A percentile compares a stretch with the other conserved stretches of the same genome.
phyloP scores from a whole-genome alignment of 495 filamentous ascomycete species.

The Penicillium fimorum region DNA sequence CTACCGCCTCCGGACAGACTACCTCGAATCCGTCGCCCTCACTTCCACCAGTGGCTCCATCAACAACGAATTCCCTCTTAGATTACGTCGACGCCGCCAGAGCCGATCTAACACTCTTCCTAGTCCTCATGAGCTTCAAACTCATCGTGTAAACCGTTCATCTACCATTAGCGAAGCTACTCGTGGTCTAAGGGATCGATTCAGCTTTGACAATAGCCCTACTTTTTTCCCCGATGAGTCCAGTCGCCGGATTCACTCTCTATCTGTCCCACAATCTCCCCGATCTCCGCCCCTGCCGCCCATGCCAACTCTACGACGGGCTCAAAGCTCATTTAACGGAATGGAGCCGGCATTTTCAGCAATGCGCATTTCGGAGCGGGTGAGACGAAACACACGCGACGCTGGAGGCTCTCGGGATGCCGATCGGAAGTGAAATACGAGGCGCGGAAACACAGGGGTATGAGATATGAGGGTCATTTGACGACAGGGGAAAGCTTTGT shows the following conservation, averaged over 20 bases:
- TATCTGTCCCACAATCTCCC: constrained; percentile 5
- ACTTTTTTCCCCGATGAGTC: background rate
- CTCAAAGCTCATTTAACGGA: constrained; percentile 3
- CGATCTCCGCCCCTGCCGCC: background rate
- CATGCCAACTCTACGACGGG: background rate
- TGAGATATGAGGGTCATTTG: background rate
- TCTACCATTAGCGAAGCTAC: background rate
- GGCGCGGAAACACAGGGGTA: background rate
- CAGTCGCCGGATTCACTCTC: background rate
- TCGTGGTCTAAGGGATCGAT: background rate
- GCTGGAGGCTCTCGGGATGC: background rate
- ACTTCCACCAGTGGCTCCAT: background rate
- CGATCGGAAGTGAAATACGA: background rate
- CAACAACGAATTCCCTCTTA: background rate
- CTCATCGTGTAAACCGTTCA: background rate
- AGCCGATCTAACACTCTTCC: background rate
- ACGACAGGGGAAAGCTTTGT: background rate
- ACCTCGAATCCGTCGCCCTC: constrained; percentile 6
- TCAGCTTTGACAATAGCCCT: background rate
- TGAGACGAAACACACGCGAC: background rate
- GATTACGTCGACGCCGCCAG: background rate
- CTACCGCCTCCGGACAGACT: background rate
- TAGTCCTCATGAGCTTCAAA: background rate
- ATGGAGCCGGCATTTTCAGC: constrained; percentile 1
- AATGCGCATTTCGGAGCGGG: background rate